These are phyloP conservation scores for Nitzschia inconspicua DNA, from an alignment of 108 stramenopile genomes.

Conservation along the genomic window DNA sequence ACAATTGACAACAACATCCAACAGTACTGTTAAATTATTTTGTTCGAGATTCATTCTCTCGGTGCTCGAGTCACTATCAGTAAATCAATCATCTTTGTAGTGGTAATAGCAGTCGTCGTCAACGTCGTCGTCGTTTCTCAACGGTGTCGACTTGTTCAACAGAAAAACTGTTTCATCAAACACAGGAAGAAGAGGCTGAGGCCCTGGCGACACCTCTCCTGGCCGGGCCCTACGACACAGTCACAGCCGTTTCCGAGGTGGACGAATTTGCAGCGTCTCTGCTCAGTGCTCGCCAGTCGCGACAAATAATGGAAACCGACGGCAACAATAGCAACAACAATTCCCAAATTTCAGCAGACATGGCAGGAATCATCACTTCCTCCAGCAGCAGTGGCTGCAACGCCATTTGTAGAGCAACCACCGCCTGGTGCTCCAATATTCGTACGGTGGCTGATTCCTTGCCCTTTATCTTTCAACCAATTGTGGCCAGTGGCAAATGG, in stretches of 20 bases:
- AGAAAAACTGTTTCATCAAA: no score
- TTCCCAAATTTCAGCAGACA: neutral
- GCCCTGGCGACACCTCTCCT: constrained; percentile 6
- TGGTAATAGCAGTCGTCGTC: no score
- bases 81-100: no score
- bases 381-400: neutral
- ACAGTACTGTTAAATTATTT: no score
- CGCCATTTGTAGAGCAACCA: neutral
- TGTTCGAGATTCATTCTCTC: no score
- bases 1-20: no score
- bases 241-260: neutral
- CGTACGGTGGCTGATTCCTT: constrained; percentile 45
- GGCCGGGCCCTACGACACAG: no score
- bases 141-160: no score
- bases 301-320: constrained; percentile 7
- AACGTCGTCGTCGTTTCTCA: no score
- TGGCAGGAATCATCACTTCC: neutral
- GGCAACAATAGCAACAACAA: constrained; percentile 1
- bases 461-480: constrained; percentile 21
- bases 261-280: constrained; percentile 8
- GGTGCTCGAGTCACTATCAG: no score
- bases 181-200: constrained; percentile 10
- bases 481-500: constrained; percentile 47
- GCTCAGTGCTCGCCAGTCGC: neutral
- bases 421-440: constrained; percentile 1